These are phyloP conservation scores for Cercospora beticola DNA, from an alignment of 2,329 filamentous ascomycete genomes.

Conservation along the genomic window DNA sequence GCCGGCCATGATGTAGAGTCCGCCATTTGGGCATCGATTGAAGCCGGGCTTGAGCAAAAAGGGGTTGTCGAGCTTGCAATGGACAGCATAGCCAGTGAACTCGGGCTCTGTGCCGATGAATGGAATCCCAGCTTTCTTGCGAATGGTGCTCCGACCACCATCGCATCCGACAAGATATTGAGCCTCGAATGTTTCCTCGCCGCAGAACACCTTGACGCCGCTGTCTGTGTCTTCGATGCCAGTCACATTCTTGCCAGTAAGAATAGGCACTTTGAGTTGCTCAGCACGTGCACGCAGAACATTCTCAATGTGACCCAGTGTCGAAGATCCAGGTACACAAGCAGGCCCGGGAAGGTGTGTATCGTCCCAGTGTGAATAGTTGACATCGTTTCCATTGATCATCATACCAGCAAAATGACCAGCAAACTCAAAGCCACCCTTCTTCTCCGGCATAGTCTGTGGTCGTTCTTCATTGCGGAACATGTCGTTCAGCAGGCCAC, in stretches of 20 bases:
- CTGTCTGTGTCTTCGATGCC: not conserved
- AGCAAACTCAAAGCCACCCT: not conserved
- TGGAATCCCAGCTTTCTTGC: conserved; percentile 8
- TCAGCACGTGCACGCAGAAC: not conserved
- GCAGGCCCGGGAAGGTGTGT: conserved; percentile 1
- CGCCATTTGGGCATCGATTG: not conserved
- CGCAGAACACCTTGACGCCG: not conserved
- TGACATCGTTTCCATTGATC: conserved; percentile 2
- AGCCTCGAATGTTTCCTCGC: not conserved
- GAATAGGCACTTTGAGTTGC: not conserved
- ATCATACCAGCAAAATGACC: not conserved
- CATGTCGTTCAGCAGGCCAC: conserved; percentile 2
- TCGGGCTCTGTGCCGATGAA: conserved; percentile 19
- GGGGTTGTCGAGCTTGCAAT: not conserved
- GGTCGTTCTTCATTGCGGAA: not conserved
- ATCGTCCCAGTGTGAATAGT: not conserved
- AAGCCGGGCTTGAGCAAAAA: not conserved
- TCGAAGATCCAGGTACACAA: not conserved
- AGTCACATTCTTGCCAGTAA: not conserved
- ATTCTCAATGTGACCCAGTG: not conserved
- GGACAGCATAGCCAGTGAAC: conserved; percentile 5
- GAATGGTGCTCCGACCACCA: conserved; percentile 11
- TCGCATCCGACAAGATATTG: conserved; percentile 11
- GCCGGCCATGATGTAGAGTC: not conserved
- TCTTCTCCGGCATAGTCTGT: not conserved